Base-by-base conservation (phyloP, 805 yeast genomes). In the Myxozyma vanderwaltii region DNA sequence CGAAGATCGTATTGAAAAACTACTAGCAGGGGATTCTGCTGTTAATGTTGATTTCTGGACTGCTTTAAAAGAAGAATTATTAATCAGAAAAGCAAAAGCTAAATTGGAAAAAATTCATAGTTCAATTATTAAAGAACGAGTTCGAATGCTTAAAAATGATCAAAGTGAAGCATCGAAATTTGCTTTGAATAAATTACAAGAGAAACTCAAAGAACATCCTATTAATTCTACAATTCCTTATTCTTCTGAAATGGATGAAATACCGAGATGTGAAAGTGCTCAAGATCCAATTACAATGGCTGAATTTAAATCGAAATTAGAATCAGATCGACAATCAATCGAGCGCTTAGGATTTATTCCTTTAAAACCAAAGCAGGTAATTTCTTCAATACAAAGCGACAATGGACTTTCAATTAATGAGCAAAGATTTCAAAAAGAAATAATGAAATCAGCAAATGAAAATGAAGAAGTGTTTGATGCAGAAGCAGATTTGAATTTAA, bases 21-120 rank as follows among this genome's bases (percentile, higher is more conserved):
- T 65, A 47, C 57, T 71, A 39, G 12, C 40, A 7, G 47, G 58
- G 15, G 61, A 62, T 29, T 61, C 56, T 3, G 56, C 59, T 0
- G 52, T 69, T 8, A 73, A 71, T 44, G 59, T 61, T 5, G 72
- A 67, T 40, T 71, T 71, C 51, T 71, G 75, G 75, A 51, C 52
- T 13, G 67, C 58, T 24, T 41, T 71, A 46, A 48, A 64, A 24
- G 59, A 63, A 29, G 69, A 69, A 41, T 47, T 71, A 26, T 17
- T 50, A 19, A 51, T 56, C 10, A 59, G 67, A 21, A 71, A 65
- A 39, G 64, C 71, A 3, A 45, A 47, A 29, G 54, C 59, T 5
- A 54, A 58, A 19, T 24, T 70, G 43, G 43, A 50, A 24, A 48
- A 46, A 17, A 41, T 59, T 10, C 61, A 60, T 51, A 53, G 48